Conservation (phyloP, 495 filamentous ascomycete species). For the Podospora comata region DNA sequence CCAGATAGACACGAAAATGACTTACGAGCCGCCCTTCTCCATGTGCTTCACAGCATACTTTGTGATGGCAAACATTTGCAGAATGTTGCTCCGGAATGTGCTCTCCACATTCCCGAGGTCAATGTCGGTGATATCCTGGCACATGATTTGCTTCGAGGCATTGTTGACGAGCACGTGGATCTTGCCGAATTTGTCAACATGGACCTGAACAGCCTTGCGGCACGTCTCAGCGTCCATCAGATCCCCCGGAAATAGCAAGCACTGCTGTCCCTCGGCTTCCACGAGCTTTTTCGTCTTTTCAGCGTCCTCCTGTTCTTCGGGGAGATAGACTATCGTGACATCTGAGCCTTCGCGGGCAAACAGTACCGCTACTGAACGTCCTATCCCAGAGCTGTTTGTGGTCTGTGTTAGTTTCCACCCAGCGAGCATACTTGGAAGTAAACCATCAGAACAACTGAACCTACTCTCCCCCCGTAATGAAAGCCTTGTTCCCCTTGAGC, state of each 20-base stretch:
- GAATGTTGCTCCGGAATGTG: slow-evolving; percentile 57
- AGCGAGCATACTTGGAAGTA: neutral
- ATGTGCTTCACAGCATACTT: slow-evolving; percentile 59
- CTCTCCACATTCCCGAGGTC: slow-evolving; percentile 48
- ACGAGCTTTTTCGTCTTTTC: slow-evolving; percentile 52
- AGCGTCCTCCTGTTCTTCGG: slow-evolving; percentile 53
- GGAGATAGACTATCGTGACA: slow-evolving; percentile 54
- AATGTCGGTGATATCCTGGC: slow-evolving; percentile 51
- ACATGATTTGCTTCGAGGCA: slow-evolving; percentile 55
- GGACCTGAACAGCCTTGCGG: slow-evolving; percentile 47
- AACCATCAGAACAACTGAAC: neutral
- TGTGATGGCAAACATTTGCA: slow-evolving; percentile 60
- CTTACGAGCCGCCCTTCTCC: slow-evolving; percentile 46
- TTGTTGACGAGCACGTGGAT: slow-evolving; percentile 63
- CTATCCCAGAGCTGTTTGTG: slow-evolving; percentile 47
- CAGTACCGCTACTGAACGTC: slow-evolving; percentile 53
- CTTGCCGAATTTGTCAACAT: slow-evolving; percentile 47
- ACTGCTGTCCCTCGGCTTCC: slow-evolving; percentile 44
- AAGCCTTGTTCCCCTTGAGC: slow-evolving; percentile 32
- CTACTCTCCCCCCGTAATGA: neutral
- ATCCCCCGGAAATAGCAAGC: slow-evolving; percentile 48
- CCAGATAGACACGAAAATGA: neutral
- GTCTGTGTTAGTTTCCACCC: slow-evolving; percentile 32
- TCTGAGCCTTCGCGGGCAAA: slow-evolving; percentile 57
- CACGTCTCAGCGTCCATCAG: slow-evolving; percentile 48